Percentiles rank a stretch among this genome's conserved stretches.
phyloP scores from a whole-genome alignment of 2,329 filamentous ascomycete genomes.

The Dissoconium aciculare region DNA sequence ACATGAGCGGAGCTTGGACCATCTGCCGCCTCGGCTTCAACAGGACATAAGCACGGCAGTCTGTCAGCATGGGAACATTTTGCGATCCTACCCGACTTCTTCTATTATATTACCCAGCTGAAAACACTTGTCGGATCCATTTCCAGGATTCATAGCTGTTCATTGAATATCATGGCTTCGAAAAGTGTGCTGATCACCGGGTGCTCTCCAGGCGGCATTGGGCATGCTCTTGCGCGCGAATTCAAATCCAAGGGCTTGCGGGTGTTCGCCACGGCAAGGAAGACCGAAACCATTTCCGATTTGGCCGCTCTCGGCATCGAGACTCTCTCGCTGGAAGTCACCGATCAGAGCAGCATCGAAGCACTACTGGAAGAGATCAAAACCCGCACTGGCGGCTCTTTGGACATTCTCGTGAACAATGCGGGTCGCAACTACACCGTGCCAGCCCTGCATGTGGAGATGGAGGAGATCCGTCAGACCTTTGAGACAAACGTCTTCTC shows the following conservation, averaged over 20 bases:
- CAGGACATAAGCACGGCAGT: no score
- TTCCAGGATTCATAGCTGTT: no score
- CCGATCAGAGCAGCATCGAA: slow-evolving; percentile 34
- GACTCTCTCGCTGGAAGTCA: slow-evolving; percentile 40
- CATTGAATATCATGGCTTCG: no score
- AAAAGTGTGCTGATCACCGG: slow-evolving; percentile 25
- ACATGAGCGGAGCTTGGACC: no score
- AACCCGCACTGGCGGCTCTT: slow-evolving; percentile 33
- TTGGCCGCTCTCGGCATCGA: slow-evolving; percentile 38
- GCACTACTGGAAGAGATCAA: slow-evolving; percentile 32
- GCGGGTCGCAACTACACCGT: slow-evolving; percentile 35
- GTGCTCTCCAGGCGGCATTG: slow-evolving; percentile 41
- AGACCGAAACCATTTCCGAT: slow-evolving; percentile 34
- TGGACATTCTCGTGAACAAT: slow-evolving; percentile 47
- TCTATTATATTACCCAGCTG: no score
- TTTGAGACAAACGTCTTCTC: slow-evolving; percentile 44
- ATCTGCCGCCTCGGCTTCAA: no score
- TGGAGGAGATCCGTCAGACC: slow-evolving; percentile 31
- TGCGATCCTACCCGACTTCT: no score
- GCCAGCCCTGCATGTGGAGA: slow-evolving; percentile 41
- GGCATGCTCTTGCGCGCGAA: slow-evolving; percentile 42
- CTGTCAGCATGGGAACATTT: no score
- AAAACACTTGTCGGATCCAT: no score
- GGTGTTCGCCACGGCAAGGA: slow-evolving; percentile 44
- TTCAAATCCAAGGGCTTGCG: slow-evolving; percentile 39